These are phyloP conservation scores for Suillus brevipes DNA, from an alignment of 768 basidiomycete genomes.

Conservation along the genomic window DNA sequence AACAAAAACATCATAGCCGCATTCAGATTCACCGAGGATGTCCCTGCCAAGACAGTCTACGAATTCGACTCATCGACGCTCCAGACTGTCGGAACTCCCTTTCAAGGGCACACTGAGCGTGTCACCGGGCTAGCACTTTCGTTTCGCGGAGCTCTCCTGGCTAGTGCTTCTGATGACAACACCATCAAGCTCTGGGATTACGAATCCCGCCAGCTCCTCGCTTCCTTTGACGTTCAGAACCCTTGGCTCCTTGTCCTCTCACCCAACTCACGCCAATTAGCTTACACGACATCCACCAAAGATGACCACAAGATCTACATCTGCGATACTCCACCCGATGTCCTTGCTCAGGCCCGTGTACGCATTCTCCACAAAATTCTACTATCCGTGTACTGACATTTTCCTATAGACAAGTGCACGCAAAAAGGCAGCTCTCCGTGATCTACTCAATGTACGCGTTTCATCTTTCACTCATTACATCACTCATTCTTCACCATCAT, in stretches of 20 bases:
- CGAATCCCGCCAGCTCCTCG: no score
- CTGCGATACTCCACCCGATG: background rate
- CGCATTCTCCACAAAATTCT: background rate
- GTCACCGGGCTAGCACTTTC: no score
- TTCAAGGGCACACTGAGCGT: no score
- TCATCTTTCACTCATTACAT: no score
- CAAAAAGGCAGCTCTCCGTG: background rate
- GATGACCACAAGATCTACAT: background rate
- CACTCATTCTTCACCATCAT: background rate
- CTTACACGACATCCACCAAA: no score
- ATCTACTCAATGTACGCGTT: no score
- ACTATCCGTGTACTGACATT: background rate
- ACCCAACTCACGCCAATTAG: no score
- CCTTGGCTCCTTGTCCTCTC: constrained; percentile 31
- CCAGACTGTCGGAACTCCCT: no score
- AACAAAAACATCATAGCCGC: background rate
- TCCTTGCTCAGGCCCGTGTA: background rate
- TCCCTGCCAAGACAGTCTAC: background rate
- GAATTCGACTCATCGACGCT: no score
- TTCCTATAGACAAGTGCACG: background rate
- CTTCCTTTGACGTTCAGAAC: background rate
- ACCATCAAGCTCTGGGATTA: background rate
- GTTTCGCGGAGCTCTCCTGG: no score
- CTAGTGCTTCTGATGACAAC: fast-evolving
- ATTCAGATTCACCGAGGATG: background rate